Evolutionary conservation across 345 rosid species (phyloP).

Genomic region (Kandelia obovata): DNA sequence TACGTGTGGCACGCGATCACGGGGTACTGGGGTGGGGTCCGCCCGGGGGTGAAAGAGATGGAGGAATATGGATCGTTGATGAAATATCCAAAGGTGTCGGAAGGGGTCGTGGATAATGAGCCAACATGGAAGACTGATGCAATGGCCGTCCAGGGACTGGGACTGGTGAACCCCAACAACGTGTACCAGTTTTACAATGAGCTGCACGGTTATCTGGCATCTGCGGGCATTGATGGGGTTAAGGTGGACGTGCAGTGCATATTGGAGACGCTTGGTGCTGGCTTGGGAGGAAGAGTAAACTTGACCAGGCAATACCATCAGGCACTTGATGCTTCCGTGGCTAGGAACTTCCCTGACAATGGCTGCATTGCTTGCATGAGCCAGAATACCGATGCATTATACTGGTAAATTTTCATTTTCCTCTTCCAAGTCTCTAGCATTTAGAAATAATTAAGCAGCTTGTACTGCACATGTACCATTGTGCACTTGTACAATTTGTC

Average conservation of each 20-base stretch:
- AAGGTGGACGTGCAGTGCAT: conserved; percentile 92
- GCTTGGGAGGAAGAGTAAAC: conserved; percentile 84
- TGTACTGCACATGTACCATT: no score
- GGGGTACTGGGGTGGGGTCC: conserved; percentile 97
- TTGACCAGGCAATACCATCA: conserved; percentile 80
- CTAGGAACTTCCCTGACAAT: conserved; percentile 72
- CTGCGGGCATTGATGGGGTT: conserved; percentile 84
- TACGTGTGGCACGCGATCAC: conserved; percentile 97
- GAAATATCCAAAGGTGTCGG: conserved; percentile 63
- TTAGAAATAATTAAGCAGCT: no score
- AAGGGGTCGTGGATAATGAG: conserved; percentile 72
- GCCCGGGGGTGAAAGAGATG: conserved; percentile 64
- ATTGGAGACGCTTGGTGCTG: conserved; percentile 80
- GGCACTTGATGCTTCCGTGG: conserved; percentile 83
- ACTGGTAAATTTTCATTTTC: conserved; percentile 49
- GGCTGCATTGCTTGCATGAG: conserved; percentile 98
- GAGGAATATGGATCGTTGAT: conserved; percentile 64
- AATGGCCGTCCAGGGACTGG: conserved; percentile 73
- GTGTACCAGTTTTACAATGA: conserved; percentile 70
- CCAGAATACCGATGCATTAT: conserved; percentile 89
- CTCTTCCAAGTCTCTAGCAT: not conserved
- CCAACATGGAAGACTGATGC: conserved; percentile 76
- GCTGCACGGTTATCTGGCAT: conserved; percentile 75
- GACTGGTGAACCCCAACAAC: conserved; percentile 68
- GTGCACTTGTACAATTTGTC: no score